Base-by-base conservation (phyloP, 1,139 yeast genomes). In the Geotrichum siamense region DNA sequence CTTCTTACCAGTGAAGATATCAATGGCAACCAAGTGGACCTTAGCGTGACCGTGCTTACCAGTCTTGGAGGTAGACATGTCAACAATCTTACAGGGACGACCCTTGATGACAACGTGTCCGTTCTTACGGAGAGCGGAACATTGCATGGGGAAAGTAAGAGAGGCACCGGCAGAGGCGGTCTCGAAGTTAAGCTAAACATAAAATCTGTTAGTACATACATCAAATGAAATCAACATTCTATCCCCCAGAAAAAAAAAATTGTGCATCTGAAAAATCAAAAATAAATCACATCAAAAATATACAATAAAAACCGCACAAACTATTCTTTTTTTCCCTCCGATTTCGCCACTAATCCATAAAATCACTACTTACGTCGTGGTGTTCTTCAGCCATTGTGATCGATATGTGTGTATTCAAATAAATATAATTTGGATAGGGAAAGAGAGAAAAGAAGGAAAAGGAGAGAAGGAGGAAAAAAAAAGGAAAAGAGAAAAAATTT, bases 21-120 rank as follows among this genome's bases (percentile, higher is more conserved):
- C 98, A 64, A 83, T 81, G 70, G 97, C 97, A 59, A 91, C 96
- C 76, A 91, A 81, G 76, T 91, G 97, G 73, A 91, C 98, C 82
- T 91, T 91, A 71, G 98, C 98, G 91, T 91, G 98, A 76, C 98
- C 98, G 83, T 91, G 98, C 96, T 91, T 91, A 77, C 98, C 98
- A 63, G 98, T 91, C 84, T 91, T 91, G 67, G 98, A 91, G 68
- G 98, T 91, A 56, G 98, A 91, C 98, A 91, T 91, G 72, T 91
- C 98, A 64, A 91, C 93, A 72, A 91, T 91, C 83, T 91, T 91
- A 81, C 98, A 91, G 71, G 98, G 98, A 81, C 98, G 93, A 67
- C 86, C 78, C 79, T 93, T 93, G 76, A 91, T 91, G 64, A 82
- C 94, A 69, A 91, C 98, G 81, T 86, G 94, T 66, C 98, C 98